Percentiles rank a stretch among this genome's conserved stretches.
phyloP scores from a whole-genome alignment of 2,329 filamentous ascomycete species.

The Plenodomus lindquistii region DNA sequence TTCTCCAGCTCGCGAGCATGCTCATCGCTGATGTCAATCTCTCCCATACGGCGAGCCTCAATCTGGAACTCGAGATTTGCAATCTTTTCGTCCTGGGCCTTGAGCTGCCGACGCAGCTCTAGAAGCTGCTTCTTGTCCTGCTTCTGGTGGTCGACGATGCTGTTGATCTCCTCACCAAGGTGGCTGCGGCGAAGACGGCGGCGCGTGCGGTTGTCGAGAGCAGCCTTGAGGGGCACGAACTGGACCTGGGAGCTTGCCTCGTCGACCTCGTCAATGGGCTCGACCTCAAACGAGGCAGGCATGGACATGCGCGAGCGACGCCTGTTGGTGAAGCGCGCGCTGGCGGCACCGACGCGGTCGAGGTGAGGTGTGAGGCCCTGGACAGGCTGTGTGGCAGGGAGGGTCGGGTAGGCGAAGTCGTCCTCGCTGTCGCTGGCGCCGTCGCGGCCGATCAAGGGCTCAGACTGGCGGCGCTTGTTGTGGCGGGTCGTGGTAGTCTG shows the following conservation, averaged over 20 bases:
- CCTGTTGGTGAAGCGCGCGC: constrained; percentile 26
- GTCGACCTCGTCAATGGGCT: constrained; percentile 30
- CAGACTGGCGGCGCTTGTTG: constrained; percentile 39
- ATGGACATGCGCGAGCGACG: constrained; percentile 41
- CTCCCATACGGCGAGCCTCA: constrained; percentile 41
- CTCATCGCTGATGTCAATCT: constrained; percentile 45
- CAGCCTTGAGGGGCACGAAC: constrained; percentile 39
- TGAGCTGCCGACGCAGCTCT: constrained; percentile 43
- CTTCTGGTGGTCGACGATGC: constrained; percentile 43
- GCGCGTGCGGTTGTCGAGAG: constrained; percentile 37
- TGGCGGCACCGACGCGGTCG: constrained; percentile 31
- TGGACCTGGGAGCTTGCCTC: constrained; percentile 31
- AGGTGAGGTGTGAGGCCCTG: constrained; percentile 40
- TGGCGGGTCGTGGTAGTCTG: constrained; percentile 20
- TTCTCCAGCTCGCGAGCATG: constrained; percentile 38
- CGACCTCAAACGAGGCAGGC: constrained; percentile 38
- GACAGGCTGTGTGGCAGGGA: constrained; percentile 30
- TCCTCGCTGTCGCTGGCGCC: constrained; percentile 17
- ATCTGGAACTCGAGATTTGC: constrained; percentile 44
- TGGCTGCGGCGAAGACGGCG: constrained; percentile 48
- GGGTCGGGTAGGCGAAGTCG: constrained; percentile 18
- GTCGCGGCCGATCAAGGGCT: constrained; percentile 33
- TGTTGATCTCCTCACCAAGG: constrained; percentile 47
- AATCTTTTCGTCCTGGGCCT: constrained; percentile 42
- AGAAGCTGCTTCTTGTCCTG: constrained; percentile 44